Conservation (phyloP, 2,329 filamentous ascomycete species). For the Fusarium pseudograminearum region DNA sequence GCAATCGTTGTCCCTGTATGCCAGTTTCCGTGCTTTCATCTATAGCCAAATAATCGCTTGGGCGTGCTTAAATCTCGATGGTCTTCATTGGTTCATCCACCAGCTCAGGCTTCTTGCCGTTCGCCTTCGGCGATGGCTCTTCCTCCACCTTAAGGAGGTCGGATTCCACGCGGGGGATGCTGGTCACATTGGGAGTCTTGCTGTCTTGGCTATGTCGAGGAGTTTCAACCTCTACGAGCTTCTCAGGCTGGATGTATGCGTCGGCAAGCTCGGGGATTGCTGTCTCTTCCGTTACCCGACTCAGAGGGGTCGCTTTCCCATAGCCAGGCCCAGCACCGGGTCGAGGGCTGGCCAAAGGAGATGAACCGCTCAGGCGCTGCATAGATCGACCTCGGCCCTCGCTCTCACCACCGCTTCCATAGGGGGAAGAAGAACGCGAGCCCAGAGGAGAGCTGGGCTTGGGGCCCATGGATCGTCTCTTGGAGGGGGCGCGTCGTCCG, state of each 20-base stretch:
- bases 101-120: slow-evolving; percentile 59
- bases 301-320: slow-evolving; percentile 76
- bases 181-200: slow-evolving; percentile 52
- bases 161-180: slow-evolving; percentile 52
- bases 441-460: slow-evolving; percentile 61
- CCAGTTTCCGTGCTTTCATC: slow-evolving; percentile 44
- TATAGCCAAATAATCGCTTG: slow-evolving; percentile 35
- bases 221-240: slow-evolving; percentile 68
- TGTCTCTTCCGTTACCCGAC: slow-evolving; percentile 78
- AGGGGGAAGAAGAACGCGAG: slow-evolving; percentile 68
- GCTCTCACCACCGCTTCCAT: slow-evolving; percentile 73
- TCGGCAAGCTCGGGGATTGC: slow-evolving; percentile 56
- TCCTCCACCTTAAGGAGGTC: slow-evolving; percentile 50
- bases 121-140: slow-evolving; percentile 43
- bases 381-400: slow-evolving; percentile 77
- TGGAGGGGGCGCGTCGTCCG: slow-evolving; percentile 70
- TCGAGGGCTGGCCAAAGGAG: slow-evolving; percentile 72
- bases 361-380: slow-evolving; percentile 74
- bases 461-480: slow-evolving; percentile 65
- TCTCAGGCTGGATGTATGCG: slow-evolving; percentile 58
- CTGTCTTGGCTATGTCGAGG: slow-evolving; percentile 61
- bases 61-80: slow-evolving; percentile 65
- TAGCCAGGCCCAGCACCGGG: slow-evolving; percentile 60
- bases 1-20: slow-evolving; percentile 48
- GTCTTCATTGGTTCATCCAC: slow-evolving; percentile 69